Evolutionary conservation across 1,139 yeast species (phyloP), one percentile per base, ranked within the genome.

Genomic region (Hyphopichia buzzinii): DNA sequence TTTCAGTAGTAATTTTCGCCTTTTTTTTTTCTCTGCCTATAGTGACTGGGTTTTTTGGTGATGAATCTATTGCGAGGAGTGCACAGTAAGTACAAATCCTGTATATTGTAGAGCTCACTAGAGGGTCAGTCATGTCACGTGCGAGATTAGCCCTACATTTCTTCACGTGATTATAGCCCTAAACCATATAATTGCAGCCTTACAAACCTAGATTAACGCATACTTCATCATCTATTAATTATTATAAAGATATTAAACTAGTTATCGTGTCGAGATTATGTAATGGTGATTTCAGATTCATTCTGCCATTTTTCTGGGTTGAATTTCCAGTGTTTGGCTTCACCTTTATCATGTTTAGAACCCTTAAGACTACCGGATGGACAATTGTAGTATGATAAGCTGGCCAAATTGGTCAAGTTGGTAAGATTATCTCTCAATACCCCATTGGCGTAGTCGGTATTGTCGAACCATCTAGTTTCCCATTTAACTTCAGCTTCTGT

Each of bases 391-490:
- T 68, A 67, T 10, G 89, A 81, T 43, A 84, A 67, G 44, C 68
- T 67, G 28, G 84, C 78, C 50, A 74, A 54, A 31, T 68, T 62
- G 17, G 83, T 70, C 49, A 84, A 68, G 39, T 64, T 67, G 17
- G 72, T 51, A 45, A 81, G 81, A 13, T 67, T 58, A 46, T 78
- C 83, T 38, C 47, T 54, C 4, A 41, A 29, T 13, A 49, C 46
- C 19, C 54, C 59, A 3, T 51, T 49, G 17, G 54, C 50, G 43
- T 76, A 68, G 52, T 82, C 83, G 22, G 73, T 65, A 42, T 67
- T 61, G 41, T 75, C 75, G 53, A 89, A 89, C 92, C 95, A 89
- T 60, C 92, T 79, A 37, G 80, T 75, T 47, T 76, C 62, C 97
- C 96, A 89, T 36, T 55, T 54, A 17, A 57, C 54, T 29, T 85